Base-by-base conservation (phyloP, 2,329 filamentous ascomycete species). In the Teratosphaeria nubilosa region DNA sequence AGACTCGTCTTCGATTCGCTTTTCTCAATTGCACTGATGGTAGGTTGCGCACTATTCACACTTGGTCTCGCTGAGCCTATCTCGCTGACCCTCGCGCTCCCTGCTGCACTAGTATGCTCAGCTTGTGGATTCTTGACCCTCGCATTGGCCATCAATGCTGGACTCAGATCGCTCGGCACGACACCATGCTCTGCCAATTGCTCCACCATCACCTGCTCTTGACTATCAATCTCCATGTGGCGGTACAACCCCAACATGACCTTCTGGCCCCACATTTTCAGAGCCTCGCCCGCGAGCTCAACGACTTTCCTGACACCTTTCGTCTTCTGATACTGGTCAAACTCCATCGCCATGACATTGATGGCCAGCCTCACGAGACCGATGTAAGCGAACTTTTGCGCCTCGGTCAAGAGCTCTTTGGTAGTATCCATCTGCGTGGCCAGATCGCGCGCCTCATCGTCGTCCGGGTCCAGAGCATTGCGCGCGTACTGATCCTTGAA, bases 131-230 rank as follows among this genome's bases (percentile, higher is more conserved):
- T 99, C 69, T 90, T 90, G 34, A 99, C 91, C 55, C 91, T 83
- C 13, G 94, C 84, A 73, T 97, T 99, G 62, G 90, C 85, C 86
- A 95, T 95, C 51, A 99, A 79, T 0, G 89, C 83, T 0, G 89
- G 87, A 0, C 90, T 91, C 59, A 99, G 78, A 71, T 99, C 94
- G 51, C 79, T 78, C 0, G 94, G 87, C 61, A 90, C 80, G 6
- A 99, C 91, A 4, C 92, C 94, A 74, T 99, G 94, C 59, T 94
- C 88, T 13, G 89, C 87, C 59, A 99, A 79, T 73, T 99, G 94
- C 75, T 99, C 94, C 65, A 99, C 96, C 94, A 99, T 99, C 72
- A 99, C 80, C 77, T 99, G 94, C 74, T 99, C 94, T 14, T 83
- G 86, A 24, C 86, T 79, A 68, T 86, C 91, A 68, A 99, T 95